These are phyloP conservation scores for Arthrobotrys entomopaga DNA, from an alignment of 2,329 filamentous ascomycete genomes.

Conservation along the genomic window DNA sequence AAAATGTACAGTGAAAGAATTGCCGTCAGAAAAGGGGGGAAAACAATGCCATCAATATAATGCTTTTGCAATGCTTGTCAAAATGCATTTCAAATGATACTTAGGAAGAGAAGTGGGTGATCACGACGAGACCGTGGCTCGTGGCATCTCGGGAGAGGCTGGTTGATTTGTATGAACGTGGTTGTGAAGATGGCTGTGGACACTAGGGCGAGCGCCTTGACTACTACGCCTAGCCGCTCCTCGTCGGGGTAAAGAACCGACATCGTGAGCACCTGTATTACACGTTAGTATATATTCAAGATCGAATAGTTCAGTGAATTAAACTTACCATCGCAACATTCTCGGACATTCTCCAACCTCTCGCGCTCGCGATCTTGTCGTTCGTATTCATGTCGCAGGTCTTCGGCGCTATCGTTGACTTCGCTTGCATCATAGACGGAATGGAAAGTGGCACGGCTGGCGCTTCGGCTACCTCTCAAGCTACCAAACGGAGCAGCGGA, in stretches of 20 bases:
- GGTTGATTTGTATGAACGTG: constrained; percentile 35
- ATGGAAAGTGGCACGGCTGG: constrained; percentile 63
- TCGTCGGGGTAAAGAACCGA: constrained; percentile 68
- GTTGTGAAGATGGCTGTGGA: constrained; percentile 25
- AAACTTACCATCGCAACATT: constrained; percentile 92
- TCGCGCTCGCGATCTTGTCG: constrained; percentile 79
- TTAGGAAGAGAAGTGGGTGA: not conserved
- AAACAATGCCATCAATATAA: constrained; percentile 17
- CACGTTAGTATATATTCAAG: constrained; percentile 33
- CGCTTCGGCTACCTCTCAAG: constrained; percentile 68
- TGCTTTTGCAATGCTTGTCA: constrained; percentile 24
- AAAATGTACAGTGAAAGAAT: constrained; percentile 45
- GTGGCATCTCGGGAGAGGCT: constrained; percentile 43
- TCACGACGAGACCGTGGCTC: constrained; percentile 42
- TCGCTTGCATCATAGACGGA: constrained; percentile 68
- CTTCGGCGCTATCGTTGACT: constrained; percentile 81
- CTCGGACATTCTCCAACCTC: constrained; percentile 90
- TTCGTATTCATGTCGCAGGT: constrained; percentile 81
- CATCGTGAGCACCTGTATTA: constrained; percentile 76
- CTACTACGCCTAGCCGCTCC: constrained; percentile 60
- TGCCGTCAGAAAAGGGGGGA: constrained; percentile 19
- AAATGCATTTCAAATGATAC: constrained; percentile 33
- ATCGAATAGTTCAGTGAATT: constrained; percentile 2
- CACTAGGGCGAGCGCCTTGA: constrained; percentile 63
- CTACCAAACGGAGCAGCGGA: constrained; percentile 62